Percentiles rank a stretch among this genome's conserved stretches.
phyloP scores from a whole-genome alignment of 306 rosid species.

The Vigna mungo region DNA sequence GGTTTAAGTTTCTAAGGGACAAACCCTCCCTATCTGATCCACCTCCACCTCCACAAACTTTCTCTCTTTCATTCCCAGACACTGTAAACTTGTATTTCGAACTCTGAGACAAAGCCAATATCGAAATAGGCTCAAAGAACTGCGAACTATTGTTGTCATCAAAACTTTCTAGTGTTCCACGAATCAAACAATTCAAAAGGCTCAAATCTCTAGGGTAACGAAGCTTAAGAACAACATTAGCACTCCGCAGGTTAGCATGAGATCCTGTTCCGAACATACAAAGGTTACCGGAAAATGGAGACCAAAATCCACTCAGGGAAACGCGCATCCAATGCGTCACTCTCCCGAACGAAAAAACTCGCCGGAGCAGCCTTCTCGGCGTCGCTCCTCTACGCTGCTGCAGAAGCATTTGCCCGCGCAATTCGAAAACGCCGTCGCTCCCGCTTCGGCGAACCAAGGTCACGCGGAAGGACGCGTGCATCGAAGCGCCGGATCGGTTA shows the following conservation, averaged over 20 bases:
- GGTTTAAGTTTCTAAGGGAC: conserved; percentile 32
- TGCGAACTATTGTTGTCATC: conserved; percentile 43
- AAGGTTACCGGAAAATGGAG: conserved; percentile 67
- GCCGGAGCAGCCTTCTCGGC: conserved; percentile 42
- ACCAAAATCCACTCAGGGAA: conserved; percentile 65
- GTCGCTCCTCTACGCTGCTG: conserved; percentile 25
- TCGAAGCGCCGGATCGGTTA: conserved; percentile 42
- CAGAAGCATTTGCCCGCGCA: conserved; percentile 52
- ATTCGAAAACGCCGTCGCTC: conserved; percentile 45
- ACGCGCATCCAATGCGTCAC: conserved; percentile 41
- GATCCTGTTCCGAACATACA: conserved; percentile 75
- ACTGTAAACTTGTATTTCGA: conserved; percentile 56
- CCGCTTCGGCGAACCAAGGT: conserved; percentile 38
- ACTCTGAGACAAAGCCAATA: conserved; percentile 62
- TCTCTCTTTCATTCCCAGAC: conserved; percentile 47
- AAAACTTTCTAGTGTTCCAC: conserved; percentile 74
- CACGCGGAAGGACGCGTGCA: conserved; percentile 42
- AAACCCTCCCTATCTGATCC: conserved; percentile 49
- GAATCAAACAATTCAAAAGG: conserved; percentile 59
- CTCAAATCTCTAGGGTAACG: conserved; percentile 56
- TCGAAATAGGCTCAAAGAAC: conserved; percentile 58
- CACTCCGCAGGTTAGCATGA: conserved; percentile 35
- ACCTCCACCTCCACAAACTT: conserved; percentile 55
- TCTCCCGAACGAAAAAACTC: conserved; percentile 45
- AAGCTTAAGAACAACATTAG: conserved; percentile 69